Evolutionary conservation across 2,329 filamentous ascomycete genomes (phyloP), one percentile per base, ranked within the genome.

Genomic region (Sarocladiaceae sp.): DNA sequence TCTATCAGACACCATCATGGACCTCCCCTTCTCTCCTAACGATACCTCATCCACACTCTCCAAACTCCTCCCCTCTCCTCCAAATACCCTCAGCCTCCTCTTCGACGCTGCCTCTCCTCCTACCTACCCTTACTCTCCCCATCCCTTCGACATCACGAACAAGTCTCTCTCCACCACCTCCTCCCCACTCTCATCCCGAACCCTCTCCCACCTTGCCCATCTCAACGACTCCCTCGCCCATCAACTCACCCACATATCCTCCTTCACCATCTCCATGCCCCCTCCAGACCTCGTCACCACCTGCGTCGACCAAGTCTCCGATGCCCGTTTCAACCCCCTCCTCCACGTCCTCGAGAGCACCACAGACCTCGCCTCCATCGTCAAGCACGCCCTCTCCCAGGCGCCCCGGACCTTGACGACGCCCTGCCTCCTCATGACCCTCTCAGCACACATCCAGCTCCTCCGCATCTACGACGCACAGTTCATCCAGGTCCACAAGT

Each of bases 311-410:
- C 31, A 45, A 27, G 29, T 44, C 26, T 26, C 24, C 12, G 33
- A 46, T 26, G 16, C 27, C 21, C 33, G 29, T 19, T 18, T 44
- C 20, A 46, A 48, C 29, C 47, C 47, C 13, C 26, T 46, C 40
- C 37, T 41, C 15, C 31, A 23, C 6, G 40, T 40, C 15, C 26
- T 48, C 27, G 40, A 46, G 33, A 46, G 44, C 33, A 46, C 47
- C 24, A 39, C 44, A n/a, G 47, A 42, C 24, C 32, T 48, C 9
- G 33, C 33, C 34, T 21, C 44, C 33, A 45, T 48, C 33, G 23
- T 48, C 39, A 44, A 48, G 31, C 44, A 48, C 37, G 20, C 46
- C 44, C 46, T 48, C 44, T 39, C 44, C 31, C 42, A 45, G n/a
- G 33, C 13, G 29, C 23, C 40, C 15, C 15, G 19, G 24, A 23